Evolutionary conservation across 2,329 filamentous ascomycete genomes (phyloP).

Genomic region (Aspergillus sp.): DNA sequence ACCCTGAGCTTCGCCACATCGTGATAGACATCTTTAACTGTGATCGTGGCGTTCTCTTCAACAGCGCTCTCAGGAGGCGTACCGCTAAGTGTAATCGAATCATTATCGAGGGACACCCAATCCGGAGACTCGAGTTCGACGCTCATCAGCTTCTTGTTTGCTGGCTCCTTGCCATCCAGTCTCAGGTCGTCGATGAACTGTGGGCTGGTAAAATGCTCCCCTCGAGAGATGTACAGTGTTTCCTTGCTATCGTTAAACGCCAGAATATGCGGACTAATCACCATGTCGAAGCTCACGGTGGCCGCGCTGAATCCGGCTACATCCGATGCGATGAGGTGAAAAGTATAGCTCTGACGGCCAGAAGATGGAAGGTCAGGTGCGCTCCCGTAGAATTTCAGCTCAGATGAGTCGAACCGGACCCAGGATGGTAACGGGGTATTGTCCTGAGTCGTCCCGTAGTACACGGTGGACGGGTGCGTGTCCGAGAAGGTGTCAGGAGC

Average conservation of each 20-base stretch:
- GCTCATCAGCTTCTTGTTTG: conserved; percentile 42
- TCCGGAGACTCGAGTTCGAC: conserved; percentile 49
- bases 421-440: conserved; percentile 80
- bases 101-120: conserved; percentile 60
- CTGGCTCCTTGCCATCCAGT: conserved; percentile 48
- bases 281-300: conserved; percentile 58
- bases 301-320: conserved; percentile 65
- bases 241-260: conserved; percentile 52
- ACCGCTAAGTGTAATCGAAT: conserved; percentile 55
- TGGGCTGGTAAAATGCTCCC: conserved; percentile 44
- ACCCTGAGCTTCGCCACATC: conserved; percentile 53
- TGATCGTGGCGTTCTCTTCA: conserved; percentile 54
- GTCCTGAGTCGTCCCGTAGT: conserved; percentile 67
- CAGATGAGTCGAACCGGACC: conserved; percentile 61
- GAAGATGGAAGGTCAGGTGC: conserved; percentile 49
- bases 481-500: conserved; percentile 59
- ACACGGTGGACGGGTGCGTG: conserved; percentile 47
- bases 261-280: conserved; percentile 62
- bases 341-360: conserved; percentile 61
- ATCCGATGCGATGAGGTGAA: conserved; percentile 69
- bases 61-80: conserved; percentile 51
- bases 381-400: conserved; percentile 59
- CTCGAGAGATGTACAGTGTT: conserved; percentile 48
- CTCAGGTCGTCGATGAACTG: conserved; percentile 44
- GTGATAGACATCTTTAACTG: conserved; percentile 49